Evolutionary conservation across 257 asterid species (phyloP), one percentile per base, ranked within the genome.

Genomic region (Phtheirospermum japonicum): DNA sequence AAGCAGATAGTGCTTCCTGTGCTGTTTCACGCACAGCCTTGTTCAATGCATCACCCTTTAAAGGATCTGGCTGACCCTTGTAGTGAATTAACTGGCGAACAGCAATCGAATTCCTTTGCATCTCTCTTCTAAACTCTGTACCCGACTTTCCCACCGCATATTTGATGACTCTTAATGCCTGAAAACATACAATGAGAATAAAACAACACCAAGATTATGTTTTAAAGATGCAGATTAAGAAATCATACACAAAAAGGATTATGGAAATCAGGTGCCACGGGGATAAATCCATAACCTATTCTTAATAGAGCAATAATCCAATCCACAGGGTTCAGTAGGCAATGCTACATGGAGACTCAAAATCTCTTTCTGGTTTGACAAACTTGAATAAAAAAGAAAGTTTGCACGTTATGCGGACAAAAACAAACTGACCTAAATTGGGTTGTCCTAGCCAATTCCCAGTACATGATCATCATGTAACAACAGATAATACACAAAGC

Each of bases 1-100:
- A 69, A 71, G 89, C 83, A 73, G 97, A 85, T 39, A 93, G 76
- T 28, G 99, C 75, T 77, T 93, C 99, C 82, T 93, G 97, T 17
- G 99, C 97, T 33, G 89, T 89, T 74, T 89, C 99, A 30, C 99
- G 96, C 54, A 93, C 97, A 66, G 95, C 89, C 85, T 87, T 89
- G 80, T 93, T 93, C 70, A 86, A 74, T 49, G 99, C 80, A 70
- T 93, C 99, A 23, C 94, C 99, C 76, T 93, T 93, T 71, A 93
- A 67, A 67, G 95, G 96, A 83, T 92, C 96, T 4, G 96, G 89
- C 62, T 79, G 87, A 66, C 99, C 99, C 75, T 79, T 89, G 78
- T 93, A 89, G 85, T 89, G 99, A 72, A 89, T 87, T 68, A 93
- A 75, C 64, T 89, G 96, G 26, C 99, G 95, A 49, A 93, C 78